Evolutionary conservation across 169 alveolate genomes (phyloP).

Genomic region (Plasmodium ovale): DNA sequence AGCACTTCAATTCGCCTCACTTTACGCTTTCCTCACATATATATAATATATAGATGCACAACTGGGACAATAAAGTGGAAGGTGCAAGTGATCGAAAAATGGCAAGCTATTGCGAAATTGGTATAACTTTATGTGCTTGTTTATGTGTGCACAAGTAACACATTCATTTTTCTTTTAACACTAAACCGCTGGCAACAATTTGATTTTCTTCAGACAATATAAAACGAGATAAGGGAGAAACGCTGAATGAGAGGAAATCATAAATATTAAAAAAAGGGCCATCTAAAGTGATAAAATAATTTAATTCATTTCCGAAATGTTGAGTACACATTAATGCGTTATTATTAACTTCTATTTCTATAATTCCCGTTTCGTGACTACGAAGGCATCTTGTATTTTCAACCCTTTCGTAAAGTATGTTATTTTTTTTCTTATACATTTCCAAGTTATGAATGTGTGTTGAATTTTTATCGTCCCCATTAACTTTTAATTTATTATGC

Average conservation of each 20-base stretch:
- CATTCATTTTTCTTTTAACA: slow-evolving; percentile 6
- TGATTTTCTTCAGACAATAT: slow-evolving; percentile 71
- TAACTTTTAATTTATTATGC: slow-evolving; percentile 15
- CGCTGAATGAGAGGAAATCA: slow-evolving; percentile 44
- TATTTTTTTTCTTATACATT: slow-evolving; percentile 33
- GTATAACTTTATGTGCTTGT: slow-evolving; percentile 11
- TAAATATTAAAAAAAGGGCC: slow-evolving; percentile 48
- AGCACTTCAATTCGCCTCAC: neutral
- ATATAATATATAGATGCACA: slow-evolving; percentile 12
- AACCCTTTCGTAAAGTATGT: slow-evolving; percentile 38
- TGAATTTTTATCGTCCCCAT: neutral
- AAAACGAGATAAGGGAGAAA: slow-evolving; percentile 75
- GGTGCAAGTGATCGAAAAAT: slow-evolving; percentile 24
- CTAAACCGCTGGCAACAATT: slow-evolving; percentile 74
- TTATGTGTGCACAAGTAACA: neutral
- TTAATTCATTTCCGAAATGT: slow-evolving; percentile 25
- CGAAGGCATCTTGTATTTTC: slow-evolving; percentile 62
- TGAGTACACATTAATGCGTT: slow-evolving; percentile 49
- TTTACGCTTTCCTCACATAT: neutral
- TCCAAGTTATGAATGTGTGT: slow-evolving; percentile 30
- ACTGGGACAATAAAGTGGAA: slow-evolving; percentile 15
- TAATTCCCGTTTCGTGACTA: slow-evolving; percentile 56
- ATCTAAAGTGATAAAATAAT: slow-evolving; percentile 60
- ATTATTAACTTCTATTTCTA: slow-evolving; percentile 56
- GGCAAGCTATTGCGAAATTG: slow-evolving; percentile 16